Evolutionary conservation across 805 yeast species (phyloP).

Genomic region (Saturnispora sekii): DNA sequence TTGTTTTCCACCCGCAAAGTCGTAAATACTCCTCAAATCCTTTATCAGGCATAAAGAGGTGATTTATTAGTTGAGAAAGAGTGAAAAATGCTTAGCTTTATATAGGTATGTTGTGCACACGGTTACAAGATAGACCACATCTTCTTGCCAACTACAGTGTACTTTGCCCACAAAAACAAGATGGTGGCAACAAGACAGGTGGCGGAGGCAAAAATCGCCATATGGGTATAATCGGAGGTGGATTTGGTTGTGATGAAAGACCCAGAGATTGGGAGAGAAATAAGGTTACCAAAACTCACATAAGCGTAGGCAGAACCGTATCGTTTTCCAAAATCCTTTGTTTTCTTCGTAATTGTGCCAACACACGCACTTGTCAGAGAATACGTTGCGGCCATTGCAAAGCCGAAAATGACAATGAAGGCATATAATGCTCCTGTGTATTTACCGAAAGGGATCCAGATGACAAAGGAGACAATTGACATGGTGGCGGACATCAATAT

Average conservation of each 20-base stretch:
- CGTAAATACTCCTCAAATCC: slow-evolving; percentile 3
- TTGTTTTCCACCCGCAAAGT: slow-evolving; percentile 3
- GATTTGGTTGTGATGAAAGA: slow-evolving; percentile 28
- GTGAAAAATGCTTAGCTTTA: slow-evolving; percentile 15
- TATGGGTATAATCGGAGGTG: slow-evolving; percentile 25
- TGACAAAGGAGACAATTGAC: slow-evolving; percentile 34
- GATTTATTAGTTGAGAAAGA: background rate
- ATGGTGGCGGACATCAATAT: slow-evolving; percentile 38
- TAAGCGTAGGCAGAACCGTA: slow-evolving; percentile 59
- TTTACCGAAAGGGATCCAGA: slow-evolving; percentile 61
- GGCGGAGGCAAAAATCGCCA: slow-evolving; percentile 25
- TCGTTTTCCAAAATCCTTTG: slow-evolving; percentile 54
- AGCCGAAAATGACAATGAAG: slow-evolving; percentile 46
- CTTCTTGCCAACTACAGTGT: slow-evolving; percentile 34
- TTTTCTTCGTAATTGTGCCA: slow-evolving; percentile 42
- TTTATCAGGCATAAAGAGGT: slow-evolving; percentile 1
- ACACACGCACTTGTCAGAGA: slow-evolving; percentile 58
- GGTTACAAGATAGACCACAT: slow-evolving; percentile 18
- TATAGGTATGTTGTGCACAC: slow-evolving; percentile 21
- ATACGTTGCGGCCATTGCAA: slow-evolving; percentile 48
- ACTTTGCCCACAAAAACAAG: slow-evolving; percentile 36
- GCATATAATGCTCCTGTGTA: slow-evolving; percentile 34
- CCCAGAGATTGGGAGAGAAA: slow-evolving; percentile 39
- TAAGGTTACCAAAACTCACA: slow-evolving; percentile 40
- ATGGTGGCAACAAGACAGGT: slow-evolving; percentile 24